Evolutionary conservation across 306 rosid genomes (phyloP), one percentile per base, ranked within the genome.

Genomic region (Ormosia semicastrata): DNA sequence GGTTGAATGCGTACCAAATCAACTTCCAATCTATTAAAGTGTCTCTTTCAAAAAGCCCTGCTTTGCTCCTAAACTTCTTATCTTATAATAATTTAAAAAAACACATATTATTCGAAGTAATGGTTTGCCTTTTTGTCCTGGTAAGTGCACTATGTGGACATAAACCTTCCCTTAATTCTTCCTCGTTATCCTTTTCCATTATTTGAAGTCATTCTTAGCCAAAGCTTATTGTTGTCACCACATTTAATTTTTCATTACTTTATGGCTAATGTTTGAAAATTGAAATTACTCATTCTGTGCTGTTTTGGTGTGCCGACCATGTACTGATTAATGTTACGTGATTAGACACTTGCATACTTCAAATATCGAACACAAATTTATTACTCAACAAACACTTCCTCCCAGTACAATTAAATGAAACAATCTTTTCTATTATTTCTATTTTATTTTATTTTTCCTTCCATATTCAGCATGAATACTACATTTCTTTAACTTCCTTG

Each of bases 1-100:
- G 30, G 57, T 63, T 53, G 17, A 18, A 71, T 64, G 69, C 70
- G 75, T 53, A 43, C 66, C 83, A 62, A 71, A 77, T 83, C 63
- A 76, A 76, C 68, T 39, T 12, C 78, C 62, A 34, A 24, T 15
- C 13, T 47, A 32, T 71, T 62, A 50, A 10, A 10, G 8, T 73
- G 69, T 73, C 68, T 43, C 75, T 73, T 71, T 81, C 74, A n/a
- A 37, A 24, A 71, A 62, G 1, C 62, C 79, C 10, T 33, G 9
- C 57, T 72, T 56, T 15, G 40, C 56, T 72, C 76, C n/a, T 44
- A 37, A 13, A 15, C 15, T 66, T 40, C 54, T 58, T 62, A 63
- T 67, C 46, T 56, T 41, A 66, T 44, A 5, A 43, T 66, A 54
- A 43, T 50, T 64, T 36, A 12, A 62, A 40, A 56, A 44, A 46